Conservation (phyloP, 805 yeast species). For the Candida nitratophila region DNA sequence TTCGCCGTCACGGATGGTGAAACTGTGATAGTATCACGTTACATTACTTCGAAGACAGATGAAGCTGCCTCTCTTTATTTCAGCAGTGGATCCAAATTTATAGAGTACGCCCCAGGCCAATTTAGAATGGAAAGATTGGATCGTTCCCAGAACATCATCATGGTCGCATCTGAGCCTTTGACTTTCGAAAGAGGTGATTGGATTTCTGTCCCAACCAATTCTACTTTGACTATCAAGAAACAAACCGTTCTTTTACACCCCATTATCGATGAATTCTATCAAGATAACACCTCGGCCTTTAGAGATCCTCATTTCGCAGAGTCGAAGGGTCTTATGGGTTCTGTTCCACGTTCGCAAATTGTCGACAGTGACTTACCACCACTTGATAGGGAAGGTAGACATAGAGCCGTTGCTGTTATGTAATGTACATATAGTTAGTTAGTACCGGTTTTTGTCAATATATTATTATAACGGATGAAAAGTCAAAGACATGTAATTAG, state of each 20-base stretch:
- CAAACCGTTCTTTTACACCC: slow-evolving; percentile 92
- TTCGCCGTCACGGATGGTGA: slow-evolving; percentile 95
- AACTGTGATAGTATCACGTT: slow-evolving; percentile 78
- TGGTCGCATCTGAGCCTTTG: slow-evolving; percentile 91
- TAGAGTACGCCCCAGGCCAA: slow-evolving; percentile 85
- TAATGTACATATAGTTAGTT: background rate
- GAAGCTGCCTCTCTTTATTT: slow-evolving; percentile 96
- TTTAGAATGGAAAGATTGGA: slow-evolving; percentile 92
- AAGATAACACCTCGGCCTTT: slow-evolving; percentile 55
- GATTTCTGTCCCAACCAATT: slow-evolving; percentile 94
- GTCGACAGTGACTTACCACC: slow-evolving; percentile 61
- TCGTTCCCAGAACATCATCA: slow-evolving; percentile 88
- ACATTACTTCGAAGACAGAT: slow-evolving; percentile 81
- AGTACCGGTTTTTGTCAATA: no score
- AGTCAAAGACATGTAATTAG: no score
- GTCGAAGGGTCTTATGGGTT: slow-evolving; percentile 88
- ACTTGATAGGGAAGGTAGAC: slow-evolving; percentile 63
- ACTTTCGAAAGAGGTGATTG: slow-evolving; percentile 97
- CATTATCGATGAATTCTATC: slow-evolving; percentile 81
- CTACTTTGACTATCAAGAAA: slow-evolving; percentile 69
- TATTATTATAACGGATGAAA: no score
- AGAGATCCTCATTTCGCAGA: slow-evolving; percentile 82
- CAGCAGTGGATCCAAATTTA: slow-evolving; percentile 86
- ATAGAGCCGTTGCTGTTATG: slow-evolving; percentile 10
- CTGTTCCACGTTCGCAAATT: slow-evolving; percentile 64